Percentiles rank a stretch among this genome's conserved stretches.
Evolutionary conservation across 495 filamentous ascomycete genomes (phyloP).

Genomic region (Penicillium simplicissimum): DNA sequence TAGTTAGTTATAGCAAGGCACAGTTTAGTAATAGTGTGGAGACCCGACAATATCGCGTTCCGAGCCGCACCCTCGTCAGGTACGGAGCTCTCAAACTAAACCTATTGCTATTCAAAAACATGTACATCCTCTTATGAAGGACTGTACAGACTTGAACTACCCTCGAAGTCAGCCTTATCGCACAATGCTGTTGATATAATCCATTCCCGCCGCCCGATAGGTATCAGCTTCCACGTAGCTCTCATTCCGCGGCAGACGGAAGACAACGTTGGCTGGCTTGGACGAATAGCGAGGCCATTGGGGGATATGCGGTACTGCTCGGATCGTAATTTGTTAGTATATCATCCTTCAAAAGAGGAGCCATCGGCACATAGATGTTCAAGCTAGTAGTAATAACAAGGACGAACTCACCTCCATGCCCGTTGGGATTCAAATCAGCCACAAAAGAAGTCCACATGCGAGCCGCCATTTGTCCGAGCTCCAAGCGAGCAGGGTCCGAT

Average conservation of each 20-base stretch:
- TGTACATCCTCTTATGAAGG: no score
- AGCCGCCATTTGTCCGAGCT: conserved; percentile 45
- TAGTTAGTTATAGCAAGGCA: no score
- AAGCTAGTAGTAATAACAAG: not conserved
- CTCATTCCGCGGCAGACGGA: conserved; percentile 32
- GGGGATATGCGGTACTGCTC: conserved; percentile 26
- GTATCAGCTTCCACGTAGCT: conserved; percentile 37
- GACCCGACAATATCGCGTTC: no score
- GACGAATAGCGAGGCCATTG: conserved; percentile 33
- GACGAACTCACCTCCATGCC: conserved; percentile 27
- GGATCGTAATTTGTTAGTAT: not conserved
- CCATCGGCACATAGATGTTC: not conserved
- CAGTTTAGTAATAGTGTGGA: no score
- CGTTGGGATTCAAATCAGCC: conserved; percentile 51
- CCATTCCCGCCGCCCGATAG: conserved; percentile 33
- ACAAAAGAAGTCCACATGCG: conserved; percentile 58
- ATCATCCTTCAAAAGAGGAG: not conserved
- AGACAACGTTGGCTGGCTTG: conserved; percentile 33
- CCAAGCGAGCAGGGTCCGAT: conserved; percentile 31
- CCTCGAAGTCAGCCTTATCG: conserved; percentile 15
- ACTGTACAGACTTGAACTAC: not conserved
- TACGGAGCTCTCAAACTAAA: no score
- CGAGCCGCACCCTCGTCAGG: no score
- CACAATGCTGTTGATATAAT: conserved; percentile 35
- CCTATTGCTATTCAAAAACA: not conserved